phyloP scores from a whole-genome alignment of 805 yeast genomes.

The Yarrowia sp. region DNA sequence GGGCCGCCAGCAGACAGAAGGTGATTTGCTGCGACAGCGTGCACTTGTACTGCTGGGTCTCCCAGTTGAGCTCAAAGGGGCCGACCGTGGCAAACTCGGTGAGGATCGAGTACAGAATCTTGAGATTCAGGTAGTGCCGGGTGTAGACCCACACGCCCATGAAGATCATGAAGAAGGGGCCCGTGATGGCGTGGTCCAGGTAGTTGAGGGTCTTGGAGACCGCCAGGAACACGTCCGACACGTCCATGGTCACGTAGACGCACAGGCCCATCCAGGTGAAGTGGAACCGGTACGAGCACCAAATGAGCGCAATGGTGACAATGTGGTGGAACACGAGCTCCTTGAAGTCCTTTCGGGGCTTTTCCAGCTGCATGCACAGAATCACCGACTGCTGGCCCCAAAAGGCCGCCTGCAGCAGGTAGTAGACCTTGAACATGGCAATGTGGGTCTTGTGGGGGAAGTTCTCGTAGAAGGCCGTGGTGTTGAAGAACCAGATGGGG shows the following conservation, averaged over 20 bases:
- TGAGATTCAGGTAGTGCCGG: conserved; percentile 84
- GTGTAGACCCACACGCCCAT: conserved; percentile 80
- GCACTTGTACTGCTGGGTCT: conserved; percentile 93
- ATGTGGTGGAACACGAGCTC: conserved; percentile 94
- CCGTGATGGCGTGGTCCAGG: conserved; percentile 68
- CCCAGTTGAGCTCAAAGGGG: conserved; percentile 78
- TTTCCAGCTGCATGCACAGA: conserved; percentile 82
- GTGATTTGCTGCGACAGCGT: conserved; percentile 94
- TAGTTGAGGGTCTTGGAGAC: conserved; percentile 86
- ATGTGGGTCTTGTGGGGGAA: conserved; percentile 86
- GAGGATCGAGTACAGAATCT: conserved; percentile 62
- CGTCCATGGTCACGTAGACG: conserved; percentile 93
- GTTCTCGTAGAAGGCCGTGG: conserved; percentile 75
- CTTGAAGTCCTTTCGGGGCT: conserved; percentile 91
- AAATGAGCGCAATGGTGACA: conserved; percentile 85
- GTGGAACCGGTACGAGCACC: conserved; percentile 89
- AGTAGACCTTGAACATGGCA: conserved; percentile 75
- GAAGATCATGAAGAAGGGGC: conserved; percentile 73
- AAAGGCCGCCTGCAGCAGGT: conserved; percentile 91
- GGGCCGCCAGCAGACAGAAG: conserved; percentile 73
- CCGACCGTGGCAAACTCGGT: conserved; percentile 91
- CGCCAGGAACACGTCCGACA: conserved; percentile 88
- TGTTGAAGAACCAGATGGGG: conserved; percentile 90
- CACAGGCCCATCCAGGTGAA: conserved; percentile 95
- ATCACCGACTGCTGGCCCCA: conserved; percentile 97